Evolutionary conservation across 768 basidiomycete genomes (phyloP).

Genomic region (Auricularia sp.): DNA sequence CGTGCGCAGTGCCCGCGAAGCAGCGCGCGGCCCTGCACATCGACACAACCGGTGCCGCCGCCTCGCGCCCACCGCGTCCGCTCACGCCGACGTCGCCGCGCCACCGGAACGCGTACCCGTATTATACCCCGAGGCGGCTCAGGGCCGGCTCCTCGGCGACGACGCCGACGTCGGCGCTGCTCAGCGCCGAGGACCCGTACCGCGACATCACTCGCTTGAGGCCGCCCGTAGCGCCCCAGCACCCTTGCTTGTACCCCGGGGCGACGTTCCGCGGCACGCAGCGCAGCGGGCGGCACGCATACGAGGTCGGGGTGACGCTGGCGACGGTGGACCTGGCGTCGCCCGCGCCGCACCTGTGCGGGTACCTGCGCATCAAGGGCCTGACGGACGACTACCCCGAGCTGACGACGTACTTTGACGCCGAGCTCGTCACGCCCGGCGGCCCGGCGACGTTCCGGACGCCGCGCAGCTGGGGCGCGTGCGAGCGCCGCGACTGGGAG

Average conservation of each 20-base stretch:
- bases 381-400: slow-evolving; percentile 92
- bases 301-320: slow-evolving; percentile 88
- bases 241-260: slow-evolving; percentile 72
- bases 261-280: slow-evolving; percentile 85
- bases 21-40: background rate
- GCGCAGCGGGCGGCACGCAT: slow-evolving; percentile 86
- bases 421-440: slow-evolving; percentile 61
- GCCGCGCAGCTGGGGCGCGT: slow-evolving; percentile 72
- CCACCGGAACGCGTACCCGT: background rate
- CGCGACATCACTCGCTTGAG: slow-evolving; percentile 70
- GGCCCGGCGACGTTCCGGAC: slow-evolving; percentile 85
- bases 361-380: slow-evolving; percentile 87
- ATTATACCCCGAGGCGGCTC: background rate
- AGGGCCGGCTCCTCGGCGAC: background rate
- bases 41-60: background rate
- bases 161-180: background rate
- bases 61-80: background rate
- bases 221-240: slow-evolving; percentile 58
- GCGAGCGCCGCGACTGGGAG: slow-evolving; percentile 81
- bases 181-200: slow-evolving; percentile 33
- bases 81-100: background rate
- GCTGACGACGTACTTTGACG: slow-evolving; percentile 93
- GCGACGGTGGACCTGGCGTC: slow-evolving; percentile 31
- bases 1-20: background rate
- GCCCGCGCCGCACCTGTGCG: slow-evolving; percentile 88